These are phyloP conservation scores for Casuarina glauca DNA, from an alignment of 306 rosid genomes.

Conservation along the genomic window DNA sequence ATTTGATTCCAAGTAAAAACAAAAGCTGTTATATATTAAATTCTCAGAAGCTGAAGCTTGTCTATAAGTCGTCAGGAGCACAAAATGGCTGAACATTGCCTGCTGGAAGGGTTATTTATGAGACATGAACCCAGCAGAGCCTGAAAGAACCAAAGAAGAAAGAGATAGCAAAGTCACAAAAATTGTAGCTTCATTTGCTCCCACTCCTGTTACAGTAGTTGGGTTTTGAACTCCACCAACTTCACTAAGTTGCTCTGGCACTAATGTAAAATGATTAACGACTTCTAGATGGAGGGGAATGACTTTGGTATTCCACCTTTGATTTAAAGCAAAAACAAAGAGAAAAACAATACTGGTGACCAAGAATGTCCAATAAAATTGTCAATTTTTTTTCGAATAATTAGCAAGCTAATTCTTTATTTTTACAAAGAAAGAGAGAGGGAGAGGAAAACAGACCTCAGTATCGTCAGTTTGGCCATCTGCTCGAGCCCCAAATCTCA, in stretches of 20 bases:
- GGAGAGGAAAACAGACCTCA: conserved; percentile 24
- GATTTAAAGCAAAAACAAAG: not conserved
- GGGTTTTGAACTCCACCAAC: not conserved
- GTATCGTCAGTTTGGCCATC: conserved; percentile 46
- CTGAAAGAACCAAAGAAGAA: not conserved
- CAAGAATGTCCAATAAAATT: not conserved
- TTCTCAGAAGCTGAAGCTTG: not conserved
- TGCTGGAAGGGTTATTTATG: not conserved
- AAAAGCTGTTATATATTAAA: not conserved
- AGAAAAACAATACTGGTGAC: not conserved
- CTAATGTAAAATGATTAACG: not conserved
- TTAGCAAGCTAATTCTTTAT: not conserved
- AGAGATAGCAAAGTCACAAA: not conserved
- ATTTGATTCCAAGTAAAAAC: not conserved
- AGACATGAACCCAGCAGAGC: not conserved
- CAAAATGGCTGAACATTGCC: not conserved
- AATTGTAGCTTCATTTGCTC: not conserved
- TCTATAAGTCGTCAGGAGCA: not conserved
- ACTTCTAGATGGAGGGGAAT: not conserved
- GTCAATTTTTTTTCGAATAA: not conserved
- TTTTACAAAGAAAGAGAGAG: not conserved
- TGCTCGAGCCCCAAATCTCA: conserved; percentile 48
- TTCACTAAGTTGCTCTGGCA: not conserved
- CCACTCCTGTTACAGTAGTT: not conserved
- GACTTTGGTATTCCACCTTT: not conserved